Base-by-base conservation (phyloP, 2,329 filamentous ascomycete species). In the Colletotrichum nymphaeae region DNA sequence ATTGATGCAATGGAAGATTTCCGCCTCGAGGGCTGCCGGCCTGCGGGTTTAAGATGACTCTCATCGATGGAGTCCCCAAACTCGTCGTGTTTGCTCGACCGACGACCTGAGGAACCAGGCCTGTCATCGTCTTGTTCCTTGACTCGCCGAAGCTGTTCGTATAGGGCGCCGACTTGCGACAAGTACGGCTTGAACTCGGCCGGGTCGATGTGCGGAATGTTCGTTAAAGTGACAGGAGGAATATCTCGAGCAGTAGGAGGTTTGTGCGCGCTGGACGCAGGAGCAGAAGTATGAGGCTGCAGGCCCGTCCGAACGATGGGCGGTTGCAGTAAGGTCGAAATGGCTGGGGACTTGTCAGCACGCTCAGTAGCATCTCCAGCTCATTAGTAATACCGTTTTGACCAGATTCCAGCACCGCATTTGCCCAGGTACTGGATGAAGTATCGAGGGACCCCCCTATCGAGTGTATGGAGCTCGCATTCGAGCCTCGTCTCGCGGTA, bases 321-420 rank as follows among this genome's bases (percentile, higher is more conserved):
- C 32, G 95, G 93, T 79, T 97, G 94, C 4, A 98, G 89, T n/a
- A 98, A 88, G 1, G 95, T 97, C 9, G 95, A 98, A 78, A 98
- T 98, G 74, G 97, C 93, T 94, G 75, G 14, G 68, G 67, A 32
- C 24, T 69, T 60, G 65, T 63, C 49, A 69, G 63, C 58, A 63
- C 46, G 16, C 9, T 7, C 28, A 37, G 14, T 12, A 35, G 30
- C 32, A 74, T 30, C 22, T 32, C 30, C 35, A 24, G 28, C 6
- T 26, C n/a, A 46, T 28, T 26, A 22, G 35, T 81, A 46, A 46
- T 46, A 94, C 93, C 95, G 89, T 98, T 98, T 78, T 95, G 94
- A 12, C 93, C 91, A n/a, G 91, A 90, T 83, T 98, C 95, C 46
- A 87, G 82, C 16, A 90, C 82, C 19, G 92, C 88, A 73, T 88